Percentiles rank a stretch among this genome's conserved stretches.
These are phyloP conservation scores for Chlorella variabilis DNA, from an alignment of 163 green algal genomes.

Conservation along the genomic window DNA sequence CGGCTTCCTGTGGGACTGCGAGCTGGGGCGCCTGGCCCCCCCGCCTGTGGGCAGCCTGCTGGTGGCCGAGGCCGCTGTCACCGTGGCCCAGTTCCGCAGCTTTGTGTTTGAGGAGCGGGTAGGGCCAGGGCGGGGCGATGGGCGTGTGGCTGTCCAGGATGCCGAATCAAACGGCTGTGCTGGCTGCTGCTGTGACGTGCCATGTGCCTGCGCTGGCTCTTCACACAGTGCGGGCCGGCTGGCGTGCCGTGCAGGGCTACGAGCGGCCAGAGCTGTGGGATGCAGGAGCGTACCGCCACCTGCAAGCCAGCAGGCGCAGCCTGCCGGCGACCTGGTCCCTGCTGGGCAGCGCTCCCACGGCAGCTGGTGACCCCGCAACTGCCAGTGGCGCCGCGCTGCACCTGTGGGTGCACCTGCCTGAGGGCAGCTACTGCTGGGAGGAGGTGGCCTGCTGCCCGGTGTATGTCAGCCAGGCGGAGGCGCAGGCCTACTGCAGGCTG, in stretches of 20 bases:
- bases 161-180: too few relatives aligned
- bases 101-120: conserved; percentile 12
- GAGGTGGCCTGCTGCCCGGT: conserved; percentile 40
- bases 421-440: conserved; percentile 41
- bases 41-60: conserved; percentile 41
- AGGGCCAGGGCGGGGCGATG: neutral
- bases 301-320: conserved; percentile 38
- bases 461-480: conserved; percentile 64
- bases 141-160: neutral
- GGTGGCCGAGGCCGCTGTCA: conserved; percentile 49
- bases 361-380: too few relatives aligned
- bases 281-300: conserved; percentile 42
- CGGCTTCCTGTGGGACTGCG: conserved; percentile 74
- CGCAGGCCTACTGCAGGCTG: conserved; percentile 54
- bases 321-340: conserved; percentile 61
- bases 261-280: conserved; percentile 54
- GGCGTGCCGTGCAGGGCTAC: conserved; percentile 61
- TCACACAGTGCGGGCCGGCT: neutral
- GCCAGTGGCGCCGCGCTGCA: neutral
- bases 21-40: conserved; percentile 45
- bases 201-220: neutral
- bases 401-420: conserved; percentile 52
- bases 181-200: neutral
- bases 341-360: too few relatives aligned
- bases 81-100: conserved; percentile 54